A percentile compares a stretch with the other conserved stretches of the same genome.
phyloP scores from a whole-genome alignment of 2,329 filamentous ascomycete genomes.

The Pseudogymnoascus pannorum region DNA sequence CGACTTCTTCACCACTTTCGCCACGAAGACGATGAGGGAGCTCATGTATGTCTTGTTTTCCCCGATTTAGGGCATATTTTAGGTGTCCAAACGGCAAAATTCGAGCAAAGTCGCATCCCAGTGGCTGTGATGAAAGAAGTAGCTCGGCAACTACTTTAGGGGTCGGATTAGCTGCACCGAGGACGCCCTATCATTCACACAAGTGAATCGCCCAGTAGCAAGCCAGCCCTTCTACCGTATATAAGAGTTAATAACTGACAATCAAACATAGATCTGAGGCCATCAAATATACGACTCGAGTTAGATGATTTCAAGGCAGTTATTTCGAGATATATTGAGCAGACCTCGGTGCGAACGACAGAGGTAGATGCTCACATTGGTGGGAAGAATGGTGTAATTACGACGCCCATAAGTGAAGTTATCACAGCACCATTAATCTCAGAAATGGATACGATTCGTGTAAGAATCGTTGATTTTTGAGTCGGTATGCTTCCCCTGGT shows the following conservation, averaged over 20 bases:
- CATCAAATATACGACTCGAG: not conserved
- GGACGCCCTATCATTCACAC: conserved; percentile 21
- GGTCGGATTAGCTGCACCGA: conserved; percentile 17
- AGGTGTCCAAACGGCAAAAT: not conserved
- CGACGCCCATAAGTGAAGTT: not conserved
- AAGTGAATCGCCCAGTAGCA: not conserved
- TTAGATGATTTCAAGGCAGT: not conserved
- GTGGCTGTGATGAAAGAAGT: not conserved
- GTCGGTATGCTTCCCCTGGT: not conserved
- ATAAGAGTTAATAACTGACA: too few relatives aligned
- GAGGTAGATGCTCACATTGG: not conserved
- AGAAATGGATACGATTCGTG: not conserved
- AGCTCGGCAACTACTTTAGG: conserved; percentile 11
- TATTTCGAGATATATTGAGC: not conserved
- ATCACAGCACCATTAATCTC: not conserved
- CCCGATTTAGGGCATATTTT: not conserved
- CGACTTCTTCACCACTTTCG: not conserved
- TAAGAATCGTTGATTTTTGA: not conserved
- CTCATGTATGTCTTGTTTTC: not conserved
- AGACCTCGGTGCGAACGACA: not conserved
- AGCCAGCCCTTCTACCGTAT: not conserved
- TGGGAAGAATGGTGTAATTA: not conserved
- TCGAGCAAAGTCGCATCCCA: not conserved
- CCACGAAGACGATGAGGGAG: not conserved
- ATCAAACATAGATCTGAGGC: not conserved